These are phyloP conservation scores for Talaromyces sp. DNA, from an alignment of 2,329 filamentous ascomycete species.

Conservation along the genomic window DNA sequence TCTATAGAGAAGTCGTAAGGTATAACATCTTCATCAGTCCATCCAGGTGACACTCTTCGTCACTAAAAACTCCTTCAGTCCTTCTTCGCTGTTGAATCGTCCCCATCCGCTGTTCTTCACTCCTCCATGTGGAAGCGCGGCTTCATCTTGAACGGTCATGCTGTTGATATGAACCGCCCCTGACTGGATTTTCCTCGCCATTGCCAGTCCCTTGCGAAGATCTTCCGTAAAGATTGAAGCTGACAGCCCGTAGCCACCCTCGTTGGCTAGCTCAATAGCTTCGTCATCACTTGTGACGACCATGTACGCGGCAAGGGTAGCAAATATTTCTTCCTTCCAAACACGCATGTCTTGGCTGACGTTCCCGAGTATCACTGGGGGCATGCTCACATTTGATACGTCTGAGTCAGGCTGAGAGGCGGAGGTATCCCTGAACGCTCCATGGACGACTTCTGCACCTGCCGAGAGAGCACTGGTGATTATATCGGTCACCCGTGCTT, in stretches of 20 bases:
- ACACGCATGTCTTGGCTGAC: slow-evolving; percentile 64
- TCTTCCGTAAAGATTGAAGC: slow-evolving; percentile 48
- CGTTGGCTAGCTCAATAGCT: slow-evolving; percentile 41
- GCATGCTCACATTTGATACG: slow-evolving; percentile 47
- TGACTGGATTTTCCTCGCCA: slow-evolving; percentile 63
- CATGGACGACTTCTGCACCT: slow-evolving; percentile 34
- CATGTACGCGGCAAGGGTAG: slow-evolving; percentile 65
- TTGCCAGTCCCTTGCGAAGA: slow-evolving; percentile 50
- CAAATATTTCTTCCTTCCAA: slow-evolving; percentile 61
- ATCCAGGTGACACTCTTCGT: slow-evolving; percentile 53
- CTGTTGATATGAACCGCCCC: slow-evolving; percentile 63
- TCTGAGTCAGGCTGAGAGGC: not conserved
- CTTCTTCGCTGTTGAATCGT: slow-evolving; percentile 52
- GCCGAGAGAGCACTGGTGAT: slow-evolving; percentile 31
- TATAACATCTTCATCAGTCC: not conserved
- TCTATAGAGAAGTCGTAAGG: too few relatives aligned
- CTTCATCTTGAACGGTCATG: slow-evolving; percentile 64
- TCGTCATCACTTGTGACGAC: slow-evolving; percentile 46
- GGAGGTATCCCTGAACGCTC: slow-evolving; percentile 5
- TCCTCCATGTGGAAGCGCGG: slow-evolving; percentile 61
- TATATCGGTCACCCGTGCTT: slow-evolving; percentile 42
- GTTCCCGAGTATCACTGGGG: slow-evolving; percentile 64
- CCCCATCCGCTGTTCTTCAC: slow-evolving; percentile 60
- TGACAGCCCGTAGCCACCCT: slow-evolving; percentile 41
- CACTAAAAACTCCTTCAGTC: slow-evolving; percentile 58